Evolutionary conservation across 441 rosid species (phyloP), one percentile per base, ranked within the genome.

Genomic region (Populus hybrid): DNA sequence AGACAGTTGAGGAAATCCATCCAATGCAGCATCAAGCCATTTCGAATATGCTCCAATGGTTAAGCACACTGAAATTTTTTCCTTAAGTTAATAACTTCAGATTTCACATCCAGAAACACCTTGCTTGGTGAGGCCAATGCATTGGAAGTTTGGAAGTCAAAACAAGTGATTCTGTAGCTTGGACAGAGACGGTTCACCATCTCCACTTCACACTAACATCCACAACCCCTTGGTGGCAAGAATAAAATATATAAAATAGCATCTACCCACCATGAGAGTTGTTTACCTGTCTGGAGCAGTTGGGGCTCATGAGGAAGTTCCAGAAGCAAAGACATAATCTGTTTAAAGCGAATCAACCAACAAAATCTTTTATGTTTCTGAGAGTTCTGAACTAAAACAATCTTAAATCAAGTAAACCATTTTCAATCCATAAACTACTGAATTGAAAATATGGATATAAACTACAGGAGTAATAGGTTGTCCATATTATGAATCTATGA

Each of bases 31-130:
- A 84, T 93, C 88, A 77, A 96, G 96, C 99, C 99, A 96, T 83
- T 92, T 96, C 80, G 99, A 96, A 81, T 93, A 94, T 74, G 97
- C 98, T 80, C 99, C 98, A 86, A 94, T 87, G 36, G 93, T 94
- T 80, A 96, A 87, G 91, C 99, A 96, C 76, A 93, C 99, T 96
- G 94, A 87, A 82, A 92, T 91, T 82, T 96, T 81, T 81, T 26
- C 74, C 74, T 67, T 9, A 75, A 73, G 69, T 64, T 36, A 77
- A 70, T 12, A 65, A 72, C 59, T 28, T 64, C 77, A 86, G 14
- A 81, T 74, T 65, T 45, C 61, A 78, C 29, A 69, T 79, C 73
- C 68, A 77, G 29, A 66, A 28, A 67, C 70, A 68, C 53, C 71
- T 63, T 66, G 28, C 69, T 69, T 18, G 53, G 45, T 75, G 65